phyloP scores from a whole-genome alignment of 306 rosid genomes.

The Cajanus cajan region DNA sequence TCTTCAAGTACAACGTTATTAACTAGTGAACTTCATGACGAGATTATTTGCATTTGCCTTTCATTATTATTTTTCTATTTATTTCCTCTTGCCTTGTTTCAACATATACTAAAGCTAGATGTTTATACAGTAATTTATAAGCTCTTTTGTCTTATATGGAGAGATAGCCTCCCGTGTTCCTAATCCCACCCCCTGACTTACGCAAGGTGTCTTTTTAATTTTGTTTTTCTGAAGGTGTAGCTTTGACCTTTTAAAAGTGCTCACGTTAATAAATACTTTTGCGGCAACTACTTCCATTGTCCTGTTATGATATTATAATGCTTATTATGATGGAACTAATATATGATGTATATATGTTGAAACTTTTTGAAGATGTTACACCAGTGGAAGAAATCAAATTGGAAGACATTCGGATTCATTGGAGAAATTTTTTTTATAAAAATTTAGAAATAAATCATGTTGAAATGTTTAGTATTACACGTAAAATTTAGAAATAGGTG shows the following conservation, averaged over 20 bases:
- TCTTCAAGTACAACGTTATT: not conserved
- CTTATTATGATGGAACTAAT: too few species aligned
- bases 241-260: constrained; percentile 41
- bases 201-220: too few species aligned
- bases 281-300: constrained; percentile 33
- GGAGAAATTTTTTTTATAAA: too few species aligned
- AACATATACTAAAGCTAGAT: not conserved
- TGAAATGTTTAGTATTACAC: too few species aligned
- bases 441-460: too few species aligned
- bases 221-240: too few species aligned
- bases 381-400: too few species aligned
- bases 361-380: too few species aligned
- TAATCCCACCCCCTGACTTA: constrained; percentile 9
- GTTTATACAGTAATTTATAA: not conserved
- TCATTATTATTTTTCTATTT: not conserved
- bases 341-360: too few species aligned
- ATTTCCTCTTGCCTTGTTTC: not conserved
- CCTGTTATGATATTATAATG: constrained; percentile 25
- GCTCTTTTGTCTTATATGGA: constrained; percentile 20
- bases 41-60: not conserved
- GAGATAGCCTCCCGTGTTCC: constrained; percentile 8
- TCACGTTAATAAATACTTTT: constrained; percentile 24
- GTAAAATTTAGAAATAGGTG: too few species aligned
- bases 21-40: constrained; percentile 10
- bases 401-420: too few species aligned